A percentile compares a stretch with the other conserved stretches of the same genome.
These are phyloP conservation scores for Nannochloropsis granulata DNA, from an alignment of 108 stramenopile species.

Conservation along the genomic window DNA sequence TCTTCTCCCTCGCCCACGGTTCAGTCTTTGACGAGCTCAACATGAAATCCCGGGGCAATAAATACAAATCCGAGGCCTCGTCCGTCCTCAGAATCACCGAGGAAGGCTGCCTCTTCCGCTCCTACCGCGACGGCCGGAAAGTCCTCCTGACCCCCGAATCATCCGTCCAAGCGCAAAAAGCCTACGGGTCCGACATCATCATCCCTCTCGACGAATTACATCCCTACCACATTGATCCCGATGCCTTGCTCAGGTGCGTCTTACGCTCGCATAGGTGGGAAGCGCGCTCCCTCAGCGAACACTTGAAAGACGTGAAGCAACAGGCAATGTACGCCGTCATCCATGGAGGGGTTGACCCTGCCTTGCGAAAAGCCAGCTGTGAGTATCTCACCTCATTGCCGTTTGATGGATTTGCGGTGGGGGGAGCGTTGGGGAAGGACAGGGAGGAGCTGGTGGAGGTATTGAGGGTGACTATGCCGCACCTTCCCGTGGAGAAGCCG, in stretches of 20 bases:
- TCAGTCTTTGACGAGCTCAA: conserved; percentile 47
- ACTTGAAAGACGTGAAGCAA: conserved; percentile 52
- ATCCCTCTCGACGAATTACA: conserved; percentile 83
- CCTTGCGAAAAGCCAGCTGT: conserved; percentile 53
- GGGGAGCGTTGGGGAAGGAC: conserved; percentile 71
- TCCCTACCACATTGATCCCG: conserved; percentile 61
- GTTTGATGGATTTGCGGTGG: conserved; percentile 82
- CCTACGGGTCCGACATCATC: conserved; percentile 79
- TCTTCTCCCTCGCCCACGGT: conserved; percentile 67
- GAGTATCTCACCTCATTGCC: conserved; percentile 71
- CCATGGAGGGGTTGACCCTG: conserved; percentile 69
- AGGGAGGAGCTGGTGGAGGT: conserved; percentile 63
- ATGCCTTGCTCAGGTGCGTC: conserved; percentile 48
- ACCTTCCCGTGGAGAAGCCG: conserved; percentile 48
- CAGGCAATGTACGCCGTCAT: conserved; percentile 87
- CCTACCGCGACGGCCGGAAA: conserved; percentile 67
- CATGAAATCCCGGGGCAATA: not conserved
- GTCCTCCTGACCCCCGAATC: conserved; percentile 70
- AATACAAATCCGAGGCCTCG: not conserved
- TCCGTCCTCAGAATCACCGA: conserved; percentile 61
- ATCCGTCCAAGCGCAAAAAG: conserved; percentile 71
- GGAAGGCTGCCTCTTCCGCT: conserved; percentile 65
- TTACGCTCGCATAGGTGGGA: conserved; percentile 81
- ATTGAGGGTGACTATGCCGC: conserved; percentile 68
- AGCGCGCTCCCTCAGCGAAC: conserved; percentile 49